A percentile compares a stretch with the other conserved stretches of the same genome.
These are phyloP conservation scores for Iris pallida DNA, from an alignment of 116 monocot genomes.

Conservation along the genomic window DNA sequence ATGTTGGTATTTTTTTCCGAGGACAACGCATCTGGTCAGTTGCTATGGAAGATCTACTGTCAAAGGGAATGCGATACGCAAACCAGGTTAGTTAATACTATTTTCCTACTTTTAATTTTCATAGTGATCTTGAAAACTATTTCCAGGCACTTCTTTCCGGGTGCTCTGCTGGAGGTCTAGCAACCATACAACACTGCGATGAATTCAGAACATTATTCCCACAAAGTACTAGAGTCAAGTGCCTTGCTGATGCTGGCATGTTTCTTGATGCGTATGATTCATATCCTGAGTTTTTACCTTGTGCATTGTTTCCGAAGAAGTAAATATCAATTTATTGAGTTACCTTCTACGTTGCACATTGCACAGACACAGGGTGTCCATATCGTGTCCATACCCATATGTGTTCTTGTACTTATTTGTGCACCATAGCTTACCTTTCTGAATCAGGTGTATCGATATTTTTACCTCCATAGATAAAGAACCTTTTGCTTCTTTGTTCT, in stretches of 20 bases:
- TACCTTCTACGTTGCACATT: no score
- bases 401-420: no score
- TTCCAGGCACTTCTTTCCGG: slow-evolving; percentile 44
- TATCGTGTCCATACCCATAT: no score
- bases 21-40: slow-evolving; percentile 44
- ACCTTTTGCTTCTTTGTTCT: no score
- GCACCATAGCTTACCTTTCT: no score
- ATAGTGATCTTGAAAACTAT: no score
- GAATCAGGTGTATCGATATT: no score
- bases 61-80: slow-evolving; percentile 37
- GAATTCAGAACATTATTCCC: slow-evolving; percentile 37
- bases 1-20: slow-evolving; percentile 34
- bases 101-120: no score
- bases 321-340: no score
- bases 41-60: slow-evolving; percentile 48
- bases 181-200: slow-evolving; percentile 50
- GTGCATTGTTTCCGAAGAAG: no score
- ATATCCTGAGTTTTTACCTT: neutral
- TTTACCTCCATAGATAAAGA: no score
- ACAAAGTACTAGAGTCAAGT: slow-evolving; percentile 38
- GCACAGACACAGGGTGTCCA: no score
- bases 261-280: slow-evolving; percentile 47
- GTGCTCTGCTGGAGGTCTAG: slow-evolving; percentile 55
- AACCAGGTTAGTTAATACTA: slow-evolving; percentile 21
- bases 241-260: slow-evolving; percentile 49